These are phyloP conservation scores for Cryptococcus sp. DNA, from an alignment of 1,284 basidiomycete genomes.

Conservation along the genomic window DNA sequence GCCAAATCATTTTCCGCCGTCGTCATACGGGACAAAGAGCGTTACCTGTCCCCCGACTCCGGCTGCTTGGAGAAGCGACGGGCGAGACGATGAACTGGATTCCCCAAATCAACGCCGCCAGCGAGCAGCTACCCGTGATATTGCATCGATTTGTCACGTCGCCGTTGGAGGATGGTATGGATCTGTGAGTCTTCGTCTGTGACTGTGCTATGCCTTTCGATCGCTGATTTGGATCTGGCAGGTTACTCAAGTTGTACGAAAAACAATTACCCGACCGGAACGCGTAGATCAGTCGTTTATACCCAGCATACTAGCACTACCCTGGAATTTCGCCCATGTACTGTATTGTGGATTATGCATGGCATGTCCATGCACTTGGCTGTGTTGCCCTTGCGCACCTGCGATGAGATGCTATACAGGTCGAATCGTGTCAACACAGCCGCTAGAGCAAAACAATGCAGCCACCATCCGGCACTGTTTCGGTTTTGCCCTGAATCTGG, in stretches of 20 bases:
- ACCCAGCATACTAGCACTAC: not conserved
- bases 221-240: conserved; percentile 4
- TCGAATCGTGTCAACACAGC: no score
- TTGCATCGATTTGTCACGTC: conserved; percentile 82
- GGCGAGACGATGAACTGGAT: conserved; percentile 74
- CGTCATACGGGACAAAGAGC: conserved; percentile 22
- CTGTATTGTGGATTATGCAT: no score
- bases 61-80: conserved; percentile 80
- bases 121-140: conserved; percentile 78
- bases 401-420: no score
- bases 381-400: no score
- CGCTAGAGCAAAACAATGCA: no score
- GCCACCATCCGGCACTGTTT: no score
- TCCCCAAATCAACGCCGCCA: conserved; percentile 73
- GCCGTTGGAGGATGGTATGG: conserved; percentile 82
- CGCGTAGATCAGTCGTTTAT: conserved; percentile 2
- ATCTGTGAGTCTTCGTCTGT: conserved; percentile 54
- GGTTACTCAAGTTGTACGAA: conserved; percentile 72
- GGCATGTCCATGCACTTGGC: no score
- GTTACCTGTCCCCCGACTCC: conserved; percentile 61
- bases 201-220: not conserved
- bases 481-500: no score
- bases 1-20: conserved; percentile 19
- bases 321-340: not conserved
- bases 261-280: conserved; percentile 61